A percentile compares a stretch with the other conserved stretches of the same genome.
These are phyloP conservation scores for Aspergillus quadrilineatus DNA, from an alignment of 2,329 filamentous ascomycete genomes.

Conservation along the genomic window DNA sequence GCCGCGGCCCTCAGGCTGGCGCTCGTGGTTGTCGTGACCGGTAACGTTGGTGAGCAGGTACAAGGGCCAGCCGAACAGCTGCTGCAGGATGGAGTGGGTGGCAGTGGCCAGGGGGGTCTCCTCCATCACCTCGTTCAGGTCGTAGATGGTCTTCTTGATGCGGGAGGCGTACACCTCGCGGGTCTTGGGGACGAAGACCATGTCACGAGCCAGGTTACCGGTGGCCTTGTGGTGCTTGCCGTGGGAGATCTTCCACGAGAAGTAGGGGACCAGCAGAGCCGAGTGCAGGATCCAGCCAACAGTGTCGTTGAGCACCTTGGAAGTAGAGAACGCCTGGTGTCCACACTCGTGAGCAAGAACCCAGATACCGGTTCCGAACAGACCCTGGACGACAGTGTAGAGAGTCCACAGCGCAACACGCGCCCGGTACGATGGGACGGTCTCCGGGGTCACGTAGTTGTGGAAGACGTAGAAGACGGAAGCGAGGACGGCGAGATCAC, in stretches of 20 bases:
- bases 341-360: conserved; percentile 97
- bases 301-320: conserved; percentile 83
- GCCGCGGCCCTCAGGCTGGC: conserved; percentile 88
- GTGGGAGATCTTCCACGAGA: conserved; percentile 99
- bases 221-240: conserved; percentile 99
- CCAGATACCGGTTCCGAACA: conserved; percentile 93
- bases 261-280: conserved; percentile 87
- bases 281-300: conserved; percentile 93
- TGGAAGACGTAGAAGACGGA: conserved; percentile 84
- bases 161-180: conserved; percentile 76
- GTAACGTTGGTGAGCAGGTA: conserved; percentile 92
- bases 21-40: conserved; percentile 91
- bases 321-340: conserved; percentile 94
- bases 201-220: conserved; percentile 94
- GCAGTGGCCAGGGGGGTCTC: conserved; percentile 88
- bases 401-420: conserved; percentile 66
- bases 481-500: conserved; percentile 72
- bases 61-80: conserved; percentile 88
- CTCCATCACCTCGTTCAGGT: conserved; percentile 85
- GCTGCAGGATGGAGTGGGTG: conserved; percentile 72
- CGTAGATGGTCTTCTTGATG: conserved; percentile 71
- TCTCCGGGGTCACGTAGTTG: conserved; percentile 83
- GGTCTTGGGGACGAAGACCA: conserved; percentile 97
- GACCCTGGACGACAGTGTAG: conserved; percentile 80
- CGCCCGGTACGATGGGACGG: conserved; percentile 66